Evolutionary conservation across 2,329 filamentous ascomycete genomes (phyloP), one percentile per base, ranked within the genome.

Genomic region (Keithomyces neogunnii): DNA sequence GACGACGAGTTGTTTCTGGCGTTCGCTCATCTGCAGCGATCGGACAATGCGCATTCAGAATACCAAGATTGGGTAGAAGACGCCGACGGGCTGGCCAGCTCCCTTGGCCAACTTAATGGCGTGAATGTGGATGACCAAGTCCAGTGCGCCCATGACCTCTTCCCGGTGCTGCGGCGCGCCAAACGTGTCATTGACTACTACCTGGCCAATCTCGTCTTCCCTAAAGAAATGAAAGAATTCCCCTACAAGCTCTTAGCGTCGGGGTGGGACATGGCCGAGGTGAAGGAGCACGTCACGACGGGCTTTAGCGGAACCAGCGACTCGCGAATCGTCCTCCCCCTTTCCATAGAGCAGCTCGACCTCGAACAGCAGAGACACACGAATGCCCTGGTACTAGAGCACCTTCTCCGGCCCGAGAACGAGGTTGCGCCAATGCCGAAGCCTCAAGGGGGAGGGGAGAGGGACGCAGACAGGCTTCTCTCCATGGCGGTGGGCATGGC

Each of bases 281-380:
- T 50, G n/a, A 7, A 28, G 11, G 32, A 4, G 3, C 33, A 33
- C 40, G 6, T 45, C 1, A 85, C 83, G 0, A 87, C 84, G 0
- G 85, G 85, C 0, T 89, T 90, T 60, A 85, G 81, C 6, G 85
- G 85, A 0, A 89, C 86, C 0, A 88, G 86, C 44, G 85, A 89
- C 59, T 81, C 78, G 26, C 71, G 75, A 38, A 67, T 65, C 0
- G 69, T 85, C 35, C 64, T 88, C 0, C 85, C 85, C 0, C 62
- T 81, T n/a, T 81, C 73, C 0, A 80, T 88, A 26, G 62, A 68
- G 26, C 84, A 88, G 48, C 65, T 78, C 0, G 83, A 89, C 53
- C 69, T 89, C 0, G 66, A 71, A 0, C 63, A 69, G 0, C 69
- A 86, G 0, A 59, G 65, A 0, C 79, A 85, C 45, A 86, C 82